Evolutionary conservation across 2,329 filamentous ascomycete genomes (phyloP).

Genomic region (Calonectria leucothoes): DNA sequence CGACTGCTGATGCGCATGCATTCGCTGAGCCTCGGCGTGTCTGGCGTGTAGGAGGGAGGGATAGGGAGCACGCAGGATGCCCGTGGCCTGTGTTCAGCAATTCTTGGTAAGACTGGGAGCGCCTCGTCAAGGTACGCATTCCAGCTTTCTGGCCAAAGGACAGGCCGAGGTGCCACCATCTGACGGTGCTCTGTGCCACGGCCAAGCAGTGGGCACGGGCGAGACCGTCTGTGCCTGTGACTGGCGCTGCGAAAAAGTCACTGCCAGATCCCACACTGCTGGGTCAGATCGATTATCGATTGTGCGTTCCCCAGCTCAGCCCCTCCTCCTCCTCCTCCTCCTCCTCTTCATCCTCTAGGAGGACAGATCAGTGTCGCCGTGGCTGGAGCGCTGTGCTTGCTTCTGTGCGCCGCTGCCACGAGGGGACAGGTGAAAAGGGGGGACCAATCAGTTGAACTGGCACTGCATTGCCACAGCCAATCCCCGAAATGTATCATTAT

Average conservation of each 20-base stretch:
- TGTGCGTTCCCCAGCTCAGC: background rate
- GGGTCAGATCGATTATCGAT: constrained; percentile 23
- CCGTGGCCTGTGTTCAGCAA: background rate
- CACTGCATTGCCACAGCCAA: background rate
- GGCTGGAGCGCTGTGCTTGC: constrained; percentile 1
- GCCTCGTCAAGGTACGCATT: background rate
- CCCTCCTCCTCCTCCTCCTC: background rate
- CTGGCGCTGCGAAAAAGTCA: constrained; percentile 3
- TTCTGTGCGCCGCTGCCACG: background rate
- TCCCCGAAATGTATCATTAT: background rate
- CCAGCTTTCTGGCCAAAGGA: background rate
- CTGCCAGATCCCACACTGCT: constrained; percentile 13
- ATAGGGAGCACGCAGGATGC: background rate
- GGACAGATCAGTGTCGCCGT: background rate
- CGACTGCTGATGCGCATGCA: background rate
- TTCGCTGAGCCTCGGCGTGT: background rate
- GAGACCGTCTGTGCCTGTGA: background rate
- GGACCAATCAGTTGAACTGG: background rate
- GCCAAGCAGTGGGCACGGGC: background rate
- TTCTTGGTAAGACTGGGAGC: background rate
- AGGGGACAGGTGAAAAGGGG: background rate
- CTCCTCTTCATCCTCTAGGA: background rate
- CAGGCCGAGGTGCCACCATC: constrained; percentile 7
- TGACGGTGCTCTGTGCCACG: background rate
- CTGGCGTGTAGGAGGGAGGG: background rate